Evolutionary conservation across 352 stramenopile species (phyloP), one percentile per base, ranked within the genome.

Genomic region (Phytophthora megakarya): DNA sequence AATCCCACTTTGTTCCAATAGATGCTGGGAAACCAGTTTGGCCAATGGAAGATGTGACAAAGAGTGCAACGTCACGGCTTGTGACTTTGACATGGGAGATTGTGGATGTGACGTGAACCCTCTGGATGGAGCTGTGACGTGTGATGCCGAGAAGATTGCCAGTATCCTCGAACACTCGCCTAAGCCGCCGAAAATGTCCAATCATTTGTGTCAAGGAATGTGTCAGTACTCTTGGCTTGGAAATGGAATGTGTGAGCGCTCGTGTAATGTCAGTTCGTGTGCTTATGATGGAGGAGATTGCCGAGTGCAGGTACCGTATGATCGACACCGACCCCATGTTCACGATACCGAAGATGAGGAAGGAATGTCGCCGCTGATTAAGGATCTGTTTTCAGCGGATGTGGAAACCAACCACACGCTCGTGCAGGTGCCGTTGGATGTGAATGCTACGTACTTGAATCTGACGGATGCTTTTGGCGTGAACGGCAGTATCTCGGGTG

Each of bases 41-140:
- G 74, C 75, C 26, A 97, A 98, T 73, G 88, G 85, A 19, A 67
- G 80, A 8, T 98, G 94, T 65, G 94, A 98, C 59, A 58, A 75
- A 30, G 67, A 85, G 45, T 98, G 95, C 68, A 97, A 98, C 48
- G 85, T 84, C 33, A 86, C 77, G 32, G 70, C 75, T 8, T 98
- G 95, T 63, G 89, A 90, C 51, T 98, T 89, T 53, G 95, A 98
- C 65, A 92, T 94, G 70, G 95, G 94, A 16, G 95, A 98, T 73
- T 98, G 95, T 70, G 89, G 90, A 37, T 93, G 90, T 61, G 68
- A 90, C 19, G 80, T 92, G 38, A 72, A 72, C 32, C 33, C 61
- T 18, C 23, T 81, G 5, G 68, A 87, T 30, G 84, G 80, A 38
- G 32, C 63, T 0, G 69, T 93, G 13, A 71, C 46, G 16, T 93